phyloP scores from a whole-genome alignment of 257 asterid species.

The Solanum medicagineum region DNA sequence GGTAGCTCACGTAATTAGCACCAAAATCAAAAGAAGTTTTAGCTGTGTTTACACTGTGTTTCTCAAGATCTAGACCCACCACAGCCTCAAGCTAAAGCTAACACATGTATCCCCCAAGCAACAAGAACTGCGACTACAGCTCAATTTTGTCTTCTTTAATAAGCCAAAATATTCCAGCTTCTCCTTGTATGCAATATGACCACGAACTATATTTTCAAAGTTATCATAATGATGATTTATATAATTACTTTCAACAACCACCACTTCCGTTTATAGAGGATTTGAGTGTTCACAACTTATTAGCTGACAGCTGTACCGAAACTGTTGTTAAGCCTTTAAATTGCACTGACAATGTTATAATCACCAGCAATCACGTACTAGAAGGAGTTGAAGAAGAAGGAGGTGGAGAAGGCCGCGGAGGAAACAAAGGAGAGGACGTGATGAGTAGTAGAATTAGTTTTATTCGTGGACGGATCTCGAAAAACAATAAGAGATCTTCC shows the following conservation, averaged over 20 bases:
- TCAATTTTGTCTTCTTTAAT: background rate
- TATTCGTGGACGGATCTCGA: background rate
- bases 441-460: background rate
- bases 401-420: background rate
- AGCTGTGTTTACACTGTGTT: background rate
- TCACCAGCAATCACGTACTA: background rate
- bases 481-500: slow-evolving; percentile 4
- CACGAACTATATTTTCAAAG: slow-evolving; percentile 19
- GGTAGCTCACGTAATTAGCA: background rate
- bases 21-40: background rate
- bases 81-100: background rate
- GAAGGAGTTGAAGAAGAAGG: background rate
- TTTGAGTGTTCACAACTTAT: background rate
- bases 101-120: slow-evolving; percentile 20
- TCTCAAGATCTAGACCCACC: slow-evolving; percentile 6
- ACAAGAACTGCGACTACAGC: slow-evolving; percentile 2
- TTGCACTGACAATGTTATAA: background rate
- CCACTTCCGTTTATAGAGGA: background rate
- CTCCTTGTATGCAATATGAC: slow-evolving; percentile 20
- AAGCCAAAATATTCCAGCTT: slow-evolving; percentile 24
- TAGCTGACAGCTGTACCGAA: background rate
- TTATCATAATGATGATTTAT: slow-evolving; percentile 8
- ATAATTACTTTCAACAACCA: background rate
- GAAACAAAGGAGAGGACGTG: background rate
- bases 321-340: background rate